Conservation (phyloP, 1,284 basidiomycete genomes). For the Cerrena zonata region DNA sequence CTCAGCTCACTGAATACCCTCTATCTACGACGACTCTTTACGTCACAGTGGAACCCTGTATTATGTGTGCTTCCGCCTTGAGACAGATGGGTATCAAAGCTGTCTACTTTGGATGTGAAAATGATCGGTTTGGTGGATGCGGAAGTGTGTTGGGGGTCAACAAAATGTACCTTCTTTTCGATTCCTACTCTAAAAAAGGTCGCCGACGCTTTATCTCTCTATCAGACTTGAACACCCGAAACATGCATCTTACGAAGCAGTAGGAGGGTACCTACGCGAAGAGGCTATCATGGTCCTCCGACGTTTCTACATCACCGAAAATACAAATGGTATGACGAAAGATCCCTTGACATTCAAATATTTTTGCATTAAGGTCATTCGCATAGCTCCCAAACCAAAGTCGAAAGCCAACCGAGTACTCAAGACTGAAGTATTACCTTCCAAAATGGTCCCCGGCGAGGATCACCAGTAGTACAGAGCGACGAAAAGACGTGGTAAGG, state of each 20-base stretch:
- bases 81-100: conserved; percentile 88
- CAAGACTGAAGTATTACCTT: conserved; percentile 58
- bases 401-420: conserved; percentile 68
- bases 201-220: too few relatives aligned
- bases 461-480: too few relatives aligned
- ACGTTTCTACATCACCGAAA: conserved; percentile 93
- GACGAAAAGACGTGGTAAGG: too few relatives aligned
- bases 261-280: conserved; percentile 81
- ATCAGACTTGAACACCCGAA: conserved; percentile 58
- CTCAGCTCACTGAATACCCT: conserved; percentile 48
- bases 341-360: conserved; percentile 3
- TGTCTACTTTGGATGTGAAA: conserved; percentile 91
- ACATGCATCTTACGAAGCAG: conserved; percentile 73
- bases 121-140: conserved; percentile 96
- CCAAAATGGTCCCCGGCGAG: too few relatives aligned
- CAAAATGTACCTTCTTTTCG: conserved; percentile 46
- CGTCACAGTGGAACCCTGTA: conserved; percentile 98
- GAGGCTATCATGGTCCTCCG: conserved; percentile 94
- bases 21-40: conserved; percentile 83
- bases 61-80: conserved; percentile 96
- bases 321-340: conserved; percentile 79
- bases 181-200: too few relatives aligned
- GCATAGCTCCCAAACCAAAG: conserved; percentile 70
- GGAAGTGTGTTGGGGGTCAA: conserved; percentile 91
- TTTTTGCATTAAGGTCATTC: not conserved